Evolutionary conservation across 371 early-diverging fungal genomes (phyloP), one percentile per base, ranked within the genome.

Genomic region (Lichtheimia hyalospora): DNA sequence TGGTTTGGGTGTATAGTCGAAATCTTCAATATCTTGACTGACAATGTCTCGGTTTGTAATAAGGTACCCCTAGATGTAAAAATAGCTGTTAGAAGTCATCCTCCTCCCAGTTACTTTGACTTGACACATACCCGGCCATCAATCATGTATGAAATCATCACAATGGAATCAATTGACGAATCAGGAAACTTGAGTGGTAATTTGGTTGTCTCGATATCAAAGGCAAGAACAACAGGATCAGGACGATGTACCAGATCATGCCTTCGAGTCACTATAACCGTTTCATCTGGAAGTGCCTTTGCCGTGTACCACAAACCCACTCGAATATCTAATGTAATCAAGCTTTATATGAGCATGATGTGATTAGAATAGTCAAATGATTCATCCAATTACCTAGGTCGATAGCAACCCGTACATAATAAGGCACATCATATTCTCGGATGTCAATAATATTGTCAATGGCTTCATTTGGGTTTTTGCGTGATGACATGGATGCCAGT

Each of bases 141-240:
- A 60, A 97, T 90, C 97, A 99, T 97, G 70, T 99, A 96, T 13
- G 99, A 99, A 73, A 99, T 99, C 99, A 99, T 99, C 97, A 99
- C 99, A 64, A 99, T 93, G 28, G 87, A 79, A 74, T 99, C 99
- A 40, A 87, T 87, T 0, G 85, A 64, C 0, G 98, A 83, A 71
- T 97, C 98, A 8, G 99, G 99, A 71, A 99, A 99, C 78, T 98
- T 99, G 28, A 99, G 85, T 13, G 99, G 99, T 49, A 93, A 74
- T 73, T 99, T 99, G 7, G 98, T 97, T 0, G 99, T 99, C 77
- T 99, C 99, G 54, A 99, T 99, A 84, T 99, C 99, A 71, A 94
- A 99, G 0, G 99, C 99, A 44, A 99, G 71, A 5, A 99, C 89
- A 1, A 96, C 93, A 0, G 96, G 97, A 48, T 99, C 98, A 0